phyloP scores from a whole-genome alignment of 306 rosid genomes.

The Alnus glutinosa region DNA sequence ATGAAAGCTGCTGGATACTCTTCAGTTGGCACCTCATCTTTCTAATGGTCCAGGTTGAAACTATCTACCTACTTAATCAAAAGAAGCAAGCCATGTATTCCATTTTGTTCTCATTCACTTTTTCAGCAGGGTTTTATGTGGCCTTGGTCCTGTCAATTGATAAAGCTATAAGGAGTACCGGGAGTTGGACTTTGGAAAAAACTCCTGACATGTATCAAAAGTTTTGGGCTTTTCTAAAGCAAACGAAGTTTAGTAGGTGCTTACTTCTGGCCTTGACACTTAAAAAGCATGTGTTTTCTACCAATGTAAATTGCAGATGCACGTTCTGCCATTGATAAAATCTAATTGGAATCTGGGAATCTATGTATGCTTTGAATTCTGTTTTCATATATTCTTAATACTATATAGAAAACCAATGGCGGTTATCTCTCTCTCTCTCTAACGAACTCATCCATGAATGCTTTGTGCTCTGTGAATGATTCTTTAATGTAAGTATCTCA shows the following conservation, averaged over 20 bases:
- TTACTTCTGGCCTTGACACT: conserved; percentile 25
- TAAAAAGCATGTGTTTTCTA: conserved; percentile 16
- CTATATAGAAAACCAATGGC: background rate
- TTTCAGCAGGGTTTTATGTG: conserved; percentile 18
- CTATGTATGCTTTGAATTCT: conserved; percentile 11
- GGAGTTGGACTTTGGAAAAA: background rate
- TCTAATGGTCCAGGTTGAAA: conserved; percentile 39
- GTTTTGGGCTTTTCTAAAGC: conserved; percentile 2
- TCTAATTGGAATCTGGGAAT: background rate
- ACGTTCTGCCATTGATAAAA: conserved; percentile 26
- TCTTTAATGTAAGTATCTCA: background rate
- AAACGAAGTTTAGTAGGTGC: conserved; percentile 28
- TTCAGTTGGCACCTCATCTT: conserved; percentile 74
- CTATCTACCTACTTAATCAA: background rate
- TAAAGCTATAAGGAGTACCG: conserved; percentile 18
- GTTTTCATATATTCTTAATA: background rate
- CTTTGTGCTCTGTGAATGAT: background rate
- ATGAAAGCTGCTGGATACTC: conserved; percentile 80
- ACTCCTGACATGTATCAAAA: conserved; percentile 10
- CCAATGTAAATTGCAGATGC: conserved; percentile 34
- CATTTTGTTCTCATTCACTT: background rate
- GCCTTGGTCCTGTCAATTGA: conserved; percentile 14
- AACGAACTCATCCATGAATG: background rate
- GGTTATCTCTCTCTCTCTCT: background rate
- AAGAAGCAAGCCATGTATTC: background rate